Percentiles rank a stretch among this genome's conserved stretches.
Evolutionary conservation across 768 basidiomycete species (phyloP).

Genomic region (Russula dissimulans): DNA sequence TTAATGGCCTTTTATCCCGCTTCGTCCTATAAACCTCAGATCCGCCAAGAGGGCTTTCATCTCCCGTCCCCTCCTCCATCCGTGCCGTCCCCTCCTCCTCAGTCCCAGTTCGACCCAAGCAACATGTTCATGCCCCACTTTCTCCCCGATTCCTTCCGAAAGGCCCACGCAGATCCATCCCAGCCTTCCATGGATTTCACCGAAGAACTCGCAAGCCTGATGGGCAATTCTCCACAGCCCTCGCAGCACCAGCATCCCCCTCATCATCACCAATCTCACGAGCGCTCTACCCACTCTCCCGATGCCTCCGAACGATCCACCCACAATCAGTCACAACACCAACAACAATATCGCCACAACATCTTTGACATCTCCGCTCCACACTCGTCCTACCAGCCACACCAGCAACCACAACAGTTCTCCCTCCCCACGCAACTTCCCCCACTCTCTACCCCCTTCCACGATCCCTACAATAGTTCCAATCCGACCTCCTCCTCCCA

Average conservation of each 20-base stretch:
- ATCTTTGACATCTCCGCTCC: conserved; percentile 57
- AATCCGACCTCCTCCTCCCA: background rate
- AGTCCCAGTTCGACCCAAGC: conserved; percentile 24
- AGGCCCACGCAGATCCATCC: conserved; percentile 33
- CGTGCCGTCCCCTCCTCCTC: conserved; percentile 26
- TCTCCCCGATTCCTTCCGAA: conserved; percentile 47
- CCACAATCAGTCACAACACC: conserved; percentile 26
- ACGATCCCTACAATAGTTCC: conserved; percentile 24
- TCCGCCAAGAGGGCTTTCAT: conserved; percentile 71
- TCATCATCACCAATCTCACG: conserved; percentile 30
- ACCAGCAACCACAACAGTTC: conserved; percentile 26
- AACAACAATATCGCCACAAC: conserved; percentile 33
- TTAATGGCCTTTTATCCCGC: conserved; percentile 31
- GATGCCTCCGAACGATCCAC: conserved; percentile 19
- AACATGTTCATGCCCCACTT: conserved; percentile 41
- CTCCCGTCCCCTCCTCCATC: conserved; percentile 38
- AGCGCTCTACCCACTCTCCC: conserved; percentile 35
- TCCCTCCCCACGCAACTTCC: conserved; percentile 26
- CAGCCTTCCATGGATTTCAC: conserved; percentile 40
- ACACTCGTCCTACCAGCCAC: conserved; percentile 28
- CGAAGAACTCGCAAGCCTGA: conserved; percentile 60
- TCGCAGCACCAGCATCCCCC: conserved; percentile 16
- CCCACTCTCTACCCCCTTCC: conserved; percentile 21
- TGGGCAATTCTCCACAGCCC: conserved; percentile 30
- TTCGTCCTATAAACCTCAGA: conserved; percentile 43